Base-by-base conservation (phyloP, 306 rosid genomes). In the Dalbergia cultrata region DNA sequence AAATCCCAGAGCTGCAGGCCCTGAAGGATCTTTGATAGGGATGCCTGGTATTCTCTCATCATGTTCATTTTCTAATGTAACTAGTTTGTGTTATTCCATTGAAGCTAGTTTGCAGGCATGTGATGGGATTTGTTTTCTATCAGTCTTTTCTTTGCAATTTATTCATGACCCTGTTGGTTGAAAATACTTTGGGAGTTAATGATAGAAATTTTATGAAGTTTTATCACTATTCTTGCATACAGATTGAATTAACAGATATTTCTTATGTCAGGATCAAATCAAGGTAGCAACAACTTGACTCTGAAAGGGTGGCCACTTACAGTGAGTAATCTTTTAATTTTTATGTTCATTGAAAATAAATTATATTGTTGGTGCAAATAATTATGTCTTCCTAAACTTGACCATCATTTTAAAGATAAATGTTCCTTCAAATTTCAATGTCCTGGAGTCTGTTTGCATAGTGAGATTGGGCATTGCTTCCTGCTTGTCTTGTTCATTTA, bases 281-380 rank as follows among this genome's bases (percentile, higher is more conserved):
- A 96, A 87, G 97, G 92, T 54, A 86, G 98, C 85, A 96, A 89
- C 84, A 96, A 88, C 85, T 87, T 96, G 92, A 96, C 99, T 72
- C 79, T 96, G 71, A 96, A 96, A 89, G 99, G 99, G 75, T 96
- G 99, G 99, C 99, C 99, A 6, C 95, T 96, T 70, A 93, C 99
- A 0, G 99, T 96, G 88, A 86, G 98, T 84, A 64, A 12, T 72
- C 69, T 60, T 70, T 66, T 68, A 14, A 9, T 33, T 62, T 68
- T 61, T 73, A 79, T 76, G 34, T 63, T 45, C n/a, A 21, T 47
- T 62, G 52, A 31, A 22, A 50, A 72, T 35, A 17, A 8, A 67
- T 68, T 11, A 56, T 75, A 52, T 53, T 19, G 16, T 41, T 39
- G 67, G 53, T 58, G 35, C 54, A 56, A 57, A 64, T 43, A 35